These are phyloP conservation scores for Trichophyton mentagrophytes DNA, from an alignment of 2,329 filamentous ascomycete species.

Conservation along the genomic window DNA sequence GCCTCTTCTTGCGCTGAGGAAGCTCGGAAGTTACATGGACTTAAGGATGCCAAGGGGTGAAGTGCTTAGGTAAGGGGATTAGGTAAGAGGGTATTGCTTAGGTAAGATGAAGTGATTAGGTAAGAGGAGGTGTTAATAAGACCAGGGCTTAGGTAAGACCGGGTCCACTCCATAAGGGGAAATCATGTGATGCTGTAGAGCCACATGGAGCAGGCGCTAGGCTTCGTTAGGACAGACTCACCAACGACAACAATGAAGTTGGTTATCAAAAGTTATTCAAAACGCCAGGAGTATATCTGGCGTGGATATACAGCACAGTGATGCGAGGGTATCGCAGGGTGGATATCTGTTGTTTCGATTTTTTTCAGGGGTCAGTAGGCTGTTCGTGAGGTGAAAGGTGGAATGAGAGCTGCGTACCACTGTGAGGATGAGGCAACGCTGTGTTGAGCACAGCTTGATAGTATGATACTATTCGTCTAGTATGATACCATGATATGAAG, in stretches of 20 bases:
- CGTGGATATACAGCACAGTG: background rate
- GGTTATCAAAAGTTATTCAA: background rate
- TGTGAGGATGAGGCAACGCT: background rate
- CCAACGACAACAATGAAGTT: background rate
- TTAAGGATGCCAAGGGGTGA: background rate
- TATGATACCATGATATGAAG: background rate
- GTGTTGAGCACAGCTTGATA: background rate
- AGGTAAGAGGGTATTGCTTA: too few relatives aligned
- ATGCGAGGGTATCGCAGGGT: background rate
- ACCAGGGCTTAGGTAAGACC: too few relatives aligned
- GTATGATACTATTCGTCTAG: background rate
- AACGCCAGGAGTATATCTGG: background rate
- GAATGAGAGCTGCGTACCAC: background rate
- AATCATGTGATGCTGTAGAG: background rate
- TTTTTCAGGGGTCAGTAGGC: too few relatives aligned
- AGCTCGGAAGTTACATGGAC: background rate
- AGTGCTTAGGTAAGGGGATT: background rate
- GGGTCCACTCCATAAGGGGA: too few relatives aligned
- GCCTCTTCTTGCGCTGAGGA: background rate
- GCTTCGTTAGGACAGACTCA: background rate
- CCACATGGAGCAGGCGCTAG: background rate
- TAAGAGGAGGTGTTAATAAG: background rate
- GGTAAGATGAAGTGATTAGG: background rate
- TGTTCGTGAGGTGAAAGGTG: background rate
- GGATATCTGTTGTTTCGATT: background rate